These are phyloP conservation scores for Pinus tabuliformis DNA, from an alignment of 75 land plant genomes.

Conservation along the genomic window DNA sequence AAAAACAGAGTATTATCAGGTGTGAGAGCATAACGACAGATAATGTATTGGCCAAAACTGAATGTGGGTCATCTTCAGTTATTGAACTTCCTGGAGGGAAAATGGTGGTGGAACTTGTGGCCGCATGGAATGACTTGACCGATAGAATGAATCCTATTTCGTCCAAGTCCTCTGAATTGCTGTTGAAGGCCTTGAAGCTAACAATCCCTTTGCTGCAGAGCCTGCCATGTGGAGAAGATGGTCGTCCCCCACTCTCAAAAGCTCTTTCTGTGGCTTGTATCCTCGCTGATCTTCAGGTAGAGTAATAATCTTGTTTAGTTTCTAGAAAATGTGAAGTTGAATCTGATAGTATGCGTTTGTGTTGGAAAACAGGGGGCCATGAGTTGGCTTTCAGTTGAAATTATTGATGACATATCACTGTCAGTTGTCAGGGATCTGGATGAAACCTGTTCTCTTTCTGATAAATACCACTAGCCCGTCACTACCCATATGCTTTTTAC, in stretches of 20 bases:
- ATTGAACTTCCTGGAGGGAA: constrained; percentile 54
- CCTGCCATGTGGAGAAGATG: constrained; percentile 49
- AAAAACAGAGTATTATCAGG: not conserved
- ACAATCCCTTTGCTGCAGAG: constrained; percentile 62
- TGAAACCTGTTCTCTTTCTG: no score
- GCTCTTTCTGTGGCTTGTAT: constrained; percentile 79
- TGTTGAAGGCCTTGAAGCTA: constrained; percentile 74
- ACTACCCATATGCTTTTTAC: no score
- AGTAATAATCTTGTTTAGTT: not conserved
- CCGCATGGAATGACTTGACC: constrained; percentile 87
- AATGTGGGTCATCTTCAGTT: not conserved
- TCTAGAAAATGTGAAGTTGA: not conserved
- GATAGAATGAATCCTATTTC: constrained; percentile 52
- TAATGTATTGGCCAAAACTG: not conserved
- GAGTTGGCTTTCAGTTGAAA: no score
- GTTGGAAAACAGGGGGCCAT: no score
- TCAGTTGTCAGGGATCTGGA: no score
- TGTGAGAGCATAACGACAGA: not conserved
- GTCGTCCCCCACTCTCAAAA: constrained; percentile 63
- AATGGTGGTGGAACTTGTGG: constrained; percentile 81
- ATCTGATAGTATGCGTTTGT: not conserved
- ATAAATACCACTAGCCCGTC: no score
- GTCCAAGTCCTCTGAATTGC: constrained; percentile 42
- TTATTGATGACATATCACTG: no score
- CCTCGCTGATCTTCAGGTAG: constrained; percentile 92